Percentiles rank a stretch among this genome's conserved stretches.
Conservation (phyloP, 306 rosid genomes). For the Cicer judaicum region DNA sequence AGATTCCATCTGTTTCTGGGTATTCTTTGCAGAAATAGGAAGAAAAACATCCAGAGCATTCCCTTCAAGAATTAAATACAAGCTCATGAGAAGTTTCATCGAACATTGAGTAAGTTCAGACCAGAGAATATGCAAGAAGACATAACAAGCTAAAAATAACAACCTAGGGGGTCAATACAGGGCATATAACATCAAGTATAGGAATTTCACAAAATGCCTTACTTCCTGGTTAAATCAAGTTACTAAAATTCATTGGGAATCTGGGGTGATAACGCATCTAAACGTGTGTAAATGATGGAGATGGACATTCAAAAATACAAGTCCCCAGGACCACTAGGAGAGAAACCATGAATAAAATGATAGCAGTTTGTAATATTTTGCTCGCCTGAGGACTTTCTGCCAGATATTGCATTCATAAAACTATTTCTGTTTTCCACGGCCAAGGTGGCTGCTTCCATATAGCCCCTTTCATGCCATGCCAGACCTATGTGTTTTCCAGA, state of each 20-base stretch:
- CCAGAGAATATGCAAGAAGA: slow-evolving; percentile 23
- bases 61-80: slow-evolving; percentile 55
- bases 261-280: not conserved
- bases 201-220: slow-evolving; percentile 15
- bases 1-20: slow-evolving; percentile 48
- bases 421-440: slow-evolving; percentile 11
- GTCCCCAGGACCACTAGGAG: slow-evolving; percentile 21
- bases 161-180: slow-evolving; percentile 13
- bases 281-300: slow-evolving; percentile 1
- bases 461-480: slow-evolving; percentile 30
- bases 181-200: slow-evolving; percentile 20
- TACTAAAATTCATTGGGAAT: slow-evolving; percentile 23
- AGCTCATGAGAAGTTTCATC: slow-evolving; percentile 45
- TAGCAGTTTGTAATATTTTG: slow-evolving; percentile 32
- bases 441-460: slow-evolving; percentile 28
- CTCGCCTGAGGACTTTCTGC: slow-evolving; percentile 21
- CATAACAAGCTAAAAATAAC: slow-evolving; percentile 35
- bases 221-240: slow-evolving; percentile 35
- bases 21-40: slow-evolving; percentile 57
- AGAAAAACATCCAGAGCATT: slow-evolving; percentile 59
- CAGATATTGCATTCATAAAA: slow-evolving; percentile 7
- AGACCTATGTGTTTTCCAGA: slow-evolving; percentile 9
- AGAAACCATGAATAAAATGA: slow-evolving; percentile 3
- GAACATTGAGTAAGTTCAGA: slow-evolving; percentile 37
- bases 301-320: slow-evolving; percentile 29